phyloP scores from a whole-genome alignment of 768 basidiomycete genomes.

The Coprinellus aureogranulatus region DNA sequence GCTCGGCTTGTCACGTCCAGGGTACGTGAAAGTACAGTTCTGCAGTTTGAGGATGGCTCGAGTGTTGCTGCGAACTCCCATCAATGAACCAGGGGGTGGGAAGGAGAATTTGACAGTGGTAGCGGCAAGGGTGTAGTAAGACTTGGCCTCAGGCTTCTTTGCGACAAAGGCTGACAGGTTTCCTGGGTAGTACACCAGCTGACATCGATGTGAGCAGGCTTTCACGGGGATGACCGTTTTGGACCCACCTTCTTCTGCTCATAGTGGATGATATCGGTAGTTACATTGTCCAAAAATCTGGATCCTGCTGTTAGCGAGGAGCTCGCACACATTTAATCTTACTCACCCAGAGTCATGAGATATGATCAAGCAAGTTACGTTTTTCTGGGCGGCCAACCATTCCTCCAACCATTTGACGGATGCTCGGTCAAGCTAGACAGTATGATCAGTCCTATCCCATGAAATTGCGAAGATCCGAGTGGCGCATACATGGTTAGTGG shows the following conservation, averaged over 20 bases:
- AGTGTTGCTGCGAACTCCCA: conserved; percentile 96
- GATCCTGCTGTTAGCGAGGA: background rate
- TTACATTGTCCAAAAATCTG: conserved; percentile 92
- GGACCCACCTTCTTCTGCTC: conserved; percentile 78
- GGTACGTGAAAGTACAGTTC: conserved; percentile 92
- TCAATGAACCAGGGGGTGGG: conserved; percentile 91
- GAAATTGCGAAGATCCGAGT: conserved; percentile 10
- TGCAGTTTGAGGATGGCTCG: conserved; percentile 92
- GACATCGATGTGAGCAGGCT: conserved; percentile 11
- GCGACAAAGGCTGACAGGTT: conserved; percentile 90
- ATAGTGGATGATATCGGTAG: conserved; percentile 97
- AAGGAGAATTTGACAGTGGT: conserved; percentile 94
- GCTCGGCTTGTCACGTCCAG: conserved; percentile 76
- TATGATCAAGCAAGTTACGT: conserved; percentile 88
- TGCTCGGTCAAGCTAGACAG: conserved; percentile 63
- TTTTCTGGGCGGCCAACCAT: conserved; percentile 76
- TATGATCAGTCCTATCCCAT: conserved; percentile 2
- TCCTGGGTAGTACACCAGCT: conserved; percentile 92
- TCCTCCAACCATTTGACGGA: conserved; percentile 92
- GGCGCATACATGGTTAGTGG: conserved; percentile 86
- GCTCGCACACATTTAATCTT: background rate
- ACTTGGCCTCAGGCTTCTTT: conserved; percentile 88
- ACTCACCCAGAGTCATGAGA: conserved; percentile 94
- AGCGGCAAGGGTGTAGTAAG: conserved; percentile 94
- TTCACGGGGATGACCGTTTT: conserved; percentile 11